Conservation (phyloP, 805 yeast species). For the Pichia nanzhaoensis region DNA sequence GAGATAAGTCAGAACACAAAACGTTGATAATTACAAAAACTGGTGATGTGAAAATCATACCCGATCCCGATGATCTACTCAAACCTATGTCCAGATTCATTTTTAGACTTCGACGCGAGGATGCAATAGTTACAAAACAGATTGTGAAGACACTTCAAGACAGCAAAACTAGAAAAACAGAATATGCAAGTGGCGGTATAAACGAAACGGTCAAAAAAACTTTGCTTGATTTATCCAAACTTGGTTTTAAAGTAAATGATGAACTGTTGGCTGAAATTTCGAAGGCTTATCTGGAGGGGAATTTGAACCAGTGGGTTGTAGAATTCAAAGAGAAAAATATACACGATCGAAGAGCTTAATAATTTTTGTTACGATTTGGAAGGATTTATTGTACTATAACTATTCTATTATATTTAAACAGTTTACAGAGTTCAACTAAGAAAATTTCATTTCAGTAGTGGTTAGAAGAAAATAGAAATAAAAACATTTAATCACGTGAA, state of each 20-base stretch:
- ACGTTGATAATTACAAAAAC: conserved; percentile 18
- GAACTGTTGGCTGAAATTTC: conserved; percentile 17
- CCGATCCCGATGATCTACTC: conserved; percentile 26
- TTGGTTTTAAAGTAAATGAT: conserved; percentile 21
- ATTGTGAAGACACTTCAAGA: conserved; percentile 6
- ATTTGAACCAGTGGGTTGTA: conserved; percentile 24
- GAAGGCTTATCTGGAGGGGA: conserved; percentile 22
- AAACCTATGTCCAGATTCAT: conserved; percentile 20
- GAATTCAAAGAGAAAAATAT: conserved; percentile 23
- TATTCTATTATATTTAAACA: no score
- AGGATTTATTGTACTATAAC: no score
- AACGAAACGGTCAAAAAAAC: conserved; percentile 14
- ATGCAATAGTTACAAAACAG: conserved; percentile 18
- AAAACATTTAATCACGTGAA: no score
- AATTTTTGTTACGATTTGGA: no score
- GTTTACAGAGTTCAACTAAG: no score
- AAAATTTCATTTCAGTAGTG: no score
- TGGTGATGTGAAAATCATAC: conserved; percentile 21
- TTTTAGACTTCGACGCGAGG: conserved; percentile 23
- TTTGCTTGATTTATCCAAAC: conserved; percentile 19
- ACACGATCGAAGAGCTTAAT: conserved; percentile 25
- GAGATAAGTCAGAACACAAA: conserved; percentile 12
- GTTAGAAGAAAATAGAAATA: no score
- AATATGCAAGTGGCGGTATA: not conserved
- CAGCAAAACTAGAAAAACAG: conserved; percentile 9